Percentiles rank a stretch among this genome's conserved stretches.
phyloP scores from a whole-genome alignment of 177 flowering plant species.

The Tripterygium wilfordii region DNA sequence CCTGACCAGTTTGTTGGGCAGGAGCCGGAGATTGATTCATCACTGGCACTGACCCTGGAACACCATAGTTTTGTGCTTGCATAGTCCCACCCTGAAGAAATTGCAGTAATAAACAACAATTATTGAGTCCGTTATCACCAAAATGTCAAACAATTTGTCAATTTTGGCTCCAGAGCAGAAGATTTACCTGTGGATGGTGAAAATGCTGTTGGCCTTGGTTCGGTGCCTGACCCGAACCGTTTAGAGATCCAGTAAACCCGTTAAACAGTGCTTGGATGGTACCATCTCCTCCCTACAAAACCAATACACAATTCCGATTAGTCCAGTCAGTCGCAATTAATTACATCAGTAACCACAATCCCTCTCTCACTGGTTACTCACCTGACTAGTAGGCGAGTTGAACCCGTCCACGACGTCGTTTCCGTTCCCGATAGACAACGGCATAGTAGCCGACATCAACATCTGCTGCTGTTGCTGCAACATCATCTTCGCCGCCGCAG shows the following conservation, averaged over 20 bases:
- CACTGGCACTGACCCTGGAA: constrained; percentile 24
- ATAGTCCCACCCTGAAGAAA: constrained; percentile 22
- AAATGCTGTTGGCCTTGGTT: constrained; percentile 47
- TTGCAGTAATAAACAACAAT: constrained; percentile 1
- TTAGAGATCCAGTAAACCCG: constrained; percentile 47
- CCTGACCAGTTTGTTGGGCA: constrained; percentile 13
- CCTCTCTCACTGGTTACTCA: too few species aligned
- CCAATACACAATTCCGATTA: too few species aligned
- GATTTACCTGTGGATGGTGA: constrained; percentile 43
- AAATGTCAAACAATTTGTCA: too few species aligned
- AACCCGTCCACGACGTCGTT: constrained; percentile 42
- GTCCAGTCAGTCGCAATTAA: too few species aligned
- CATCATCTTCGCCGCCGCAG: constrained; percentile 24
- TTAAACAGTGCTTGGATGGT: constrained; percentile 54
- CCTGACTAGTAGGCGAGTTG: constrained; percentile 30
- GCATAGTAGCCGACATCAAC: constrained; percentile 16
- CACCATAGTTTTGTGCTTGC: constrained; percentile 43
- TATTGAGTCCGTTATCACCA: too few species aligned
- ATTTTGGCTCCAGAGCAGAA: too few species aligned
- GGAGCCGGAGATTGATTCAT: constrained; percentile 28
- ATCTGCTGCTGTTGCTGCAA: constrained; percentile 47
- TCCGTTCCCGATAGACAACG: constrained; percentile 20
- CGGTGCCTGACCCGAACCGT: constrained; percentile 30
- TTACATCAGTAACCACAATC: too few species aligned
- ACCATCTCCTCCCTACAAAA: constrained; percentile 37